Evolutionary conservation across 2,329 filamentous ascomycete species (phyloP).

Genomic region (Aquanectria penicillioides): DNA sequence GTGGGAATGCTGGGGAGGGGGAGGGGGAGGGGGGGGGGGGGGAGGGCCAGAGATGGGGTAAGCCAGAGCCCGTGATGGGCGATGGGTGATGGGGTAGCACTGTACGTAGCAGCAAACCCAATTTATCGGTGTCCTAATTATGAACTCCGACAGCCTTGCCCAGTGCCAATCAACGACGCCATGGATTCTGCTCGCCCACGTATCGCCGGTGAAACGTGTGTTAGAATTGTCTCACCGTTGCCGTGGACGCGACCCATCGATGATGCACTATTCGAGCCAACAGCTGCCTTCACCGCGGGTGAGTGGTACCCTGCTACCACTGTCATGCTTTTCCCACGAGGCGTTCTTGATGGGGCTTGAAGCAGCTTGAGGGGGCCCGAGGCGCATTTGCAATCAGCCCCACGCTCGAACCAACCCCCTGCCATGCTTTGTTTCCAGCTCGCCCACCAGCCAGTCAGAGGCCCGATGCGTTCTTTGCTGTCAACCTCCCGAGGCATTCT

Average conservation of each 20-base stretch:
- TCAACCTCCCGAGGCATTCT: conserved; percentile 36
- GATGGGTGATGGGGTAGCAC: not conserved
- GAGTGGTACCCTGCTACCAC: conserved; percentile 30
- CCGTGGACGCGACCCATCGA: not conserved
- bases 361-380: conserved; percentile 25
- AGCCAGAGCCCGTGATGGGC: not conserved
- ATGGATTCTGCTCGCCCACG: too few relatives aligned
- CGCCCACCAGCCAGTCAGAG: conserved; percentile 32
- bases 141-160: not conserved
- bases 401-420: conserved; percentile 31
- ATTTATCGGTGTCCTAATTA: too few relatives aligned
- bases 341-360: conserved; percentile 39
- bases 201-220: conserved; percentile 6
- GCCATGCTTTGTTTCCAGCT: conserved; percentile 28
- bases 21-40: not conserved
- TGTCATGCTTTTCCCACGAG: conserved; percentile 31
- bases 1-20: not conserved
- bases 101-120: not conserved
- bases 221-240: not conserved
- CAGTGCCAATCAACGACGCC: too few relatives aligned
- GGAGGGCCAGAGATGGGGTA: conserved; percentile 10
- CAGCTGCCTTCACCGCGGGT: not conserved
- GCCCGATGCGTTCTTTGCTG: conserved; percentile 1
- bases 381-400: conserved; percentile 40
- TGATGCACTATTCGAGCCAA: not conserved